Conservation (phyloP, 2,329 filamentous ascomycete genomes). For the Pyricularia pennisetigena region DNA sequence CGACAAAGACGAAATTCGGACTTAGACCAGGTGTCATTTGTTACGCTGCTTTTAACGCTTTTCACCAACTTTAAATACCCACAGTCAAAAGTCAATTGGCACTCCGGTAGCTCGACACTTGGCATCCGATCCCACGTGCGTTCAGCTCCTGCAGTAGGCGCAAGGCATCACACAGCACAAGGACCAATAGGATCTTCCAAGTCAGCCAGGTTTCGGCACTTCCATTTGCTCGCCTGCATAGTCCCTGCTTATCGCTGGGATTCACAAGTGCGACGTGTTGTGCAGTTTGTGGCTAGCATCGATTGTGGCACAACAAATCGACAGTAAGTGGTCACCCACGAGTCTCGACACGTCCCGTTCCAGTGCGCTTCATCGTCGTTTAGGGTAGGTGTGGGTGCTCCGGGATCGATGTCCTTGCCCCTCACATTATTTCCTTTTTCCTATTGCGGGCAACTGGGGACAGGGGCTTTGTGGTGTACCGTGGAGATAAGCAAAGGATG, state of each 20-base stretch:
- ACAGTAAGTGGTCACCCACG: not conserved
- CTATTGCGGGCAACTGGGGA: not conserved
- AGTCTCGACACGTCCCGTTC: not conserved
- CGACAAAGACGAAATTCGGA: not conserved
- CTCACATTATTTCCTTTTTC: not conserved
- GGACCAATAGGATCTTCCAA: constrained; percentile 8
- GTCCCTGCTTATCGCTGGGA: not conserved
- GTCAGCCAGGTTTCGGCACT: not conserved
- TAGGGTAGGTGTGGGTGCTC: not conserved
- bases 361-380: not conserved
- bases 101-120: not conserved
- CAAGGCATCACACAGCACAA: constrained; percentile 13
- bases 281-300: not conserved
- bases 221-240: not conserved
- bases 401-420: not conserved
- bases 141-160: constrained; percentile 13
- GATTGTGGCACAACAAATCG: not conserved
- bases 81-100: not conserved
- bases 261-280: not conserved
- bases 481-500: not conserved
- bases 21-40: not conserved
- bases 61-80: not conserved
- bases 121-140: constrained; percentile 12
- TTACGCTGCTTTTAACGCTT: not conserved
- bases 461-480: not conserved